Percentiles rank a stretch among this genome's conserved stretches.
phyloP scores from a whole-genome alignment of 495 filamentous ascomycete genomes.

The Xeromyces bisporus region DNA sequence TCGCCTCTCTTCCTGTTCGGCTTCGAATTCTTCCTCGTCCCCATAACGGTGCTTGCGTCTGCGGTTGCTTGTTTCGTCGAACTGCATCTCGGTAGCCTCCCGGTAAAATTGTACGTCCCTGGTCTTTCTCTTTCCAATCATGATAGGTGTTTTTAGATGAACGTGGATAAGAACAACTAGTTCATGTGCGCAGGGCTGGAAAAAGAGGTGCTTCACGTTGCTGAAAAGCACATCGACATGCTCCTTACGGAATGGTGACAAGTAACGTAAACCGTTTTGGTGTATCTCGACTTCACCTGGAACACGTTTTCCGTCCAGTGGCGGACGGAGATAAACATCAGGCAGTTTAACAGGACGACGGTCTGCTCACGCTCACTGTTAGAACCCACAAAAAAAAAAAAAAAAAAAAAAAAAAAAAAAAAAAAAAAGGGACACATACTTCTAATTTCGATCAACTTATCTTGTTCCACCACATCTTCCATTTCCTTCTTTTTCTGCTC shows the following conservation, averaged over 20 bases:
- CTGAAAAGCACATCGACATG: conserved; percentile 94
- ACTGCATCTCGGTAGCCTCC: conserved; percentile 95
- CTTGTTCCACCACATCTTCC: conserved; percentile 99
- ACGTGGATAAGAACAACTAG: conserved; percentile 96
- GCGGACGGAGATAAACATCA: conserved; percentile 84
- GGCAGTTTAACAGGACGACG: conserved; percentile 74
- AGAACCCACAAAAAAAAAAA: no score
- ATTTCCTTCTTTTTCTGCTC: conserved; percentile 99
- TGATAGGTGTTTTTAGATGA: conserved; percentile 93
- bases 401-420: conserved; percentile 2
- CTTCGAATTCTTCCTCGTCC: conserved; percentile 97
- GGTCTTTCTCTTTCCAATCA: conserved; percentile 97
- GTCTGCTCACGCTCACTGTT: conserved; percentile 35
- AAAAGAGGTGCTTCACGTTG: conserved; percentile 97
- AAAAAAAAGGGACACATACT: conserved; percentile 33
- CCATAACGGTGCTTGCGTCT: conserved; percentile 97
- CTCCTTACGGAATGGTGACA: conserved; percentile 64
- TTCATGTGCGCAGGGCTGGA: conserved; percentile 91
- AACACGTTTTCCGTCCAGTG: conserved; percentile 88
- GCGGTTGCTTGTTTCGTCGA: conserved; percentile 95
- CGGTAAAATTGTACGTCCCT: conserved; percentile 98
- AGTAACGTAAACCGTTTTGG: conserved; percentile 94
- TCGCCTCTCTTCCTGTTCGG: conserved; percentile 91
- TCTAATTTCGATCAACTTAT: conserved; percentile 82
- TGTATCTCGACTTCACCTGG: conserved; percentile 93